phyloP scores from a whole-genome alignment of 768 basidiomycete species.

The Suillus clintonianus region DNA sequence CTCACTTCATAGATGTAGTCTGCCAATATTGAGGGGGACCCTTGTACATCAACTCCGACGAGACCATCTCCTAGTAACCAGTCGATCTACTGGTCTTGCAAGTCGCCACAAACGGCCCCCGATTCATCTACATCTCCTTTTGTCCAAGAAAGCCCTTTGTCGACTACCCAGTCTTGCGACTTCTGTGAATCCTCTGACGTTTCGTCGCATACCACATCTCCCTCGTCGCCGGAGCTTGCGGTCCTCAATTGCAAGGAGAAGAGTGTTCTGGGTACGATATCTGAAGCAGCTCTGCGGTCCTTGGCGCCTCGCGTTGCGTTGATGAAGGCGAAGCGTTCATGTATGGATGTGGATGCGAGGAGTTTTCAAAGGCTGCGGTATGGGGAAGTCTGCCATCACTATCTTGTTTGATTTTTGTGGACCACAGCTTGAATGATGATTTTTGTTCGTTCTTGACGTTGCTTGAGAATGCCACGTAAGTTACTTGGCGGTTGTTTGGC shows the following conservation, averaged over 20 bases:
- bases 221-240: constrained; percentile 24
- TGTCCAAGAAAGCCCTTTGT: constrained; percentile 7
- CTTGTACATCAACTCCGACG: background rate
- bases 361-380: background rate
- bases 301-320: background rate
- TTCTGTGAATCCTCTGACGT: constrained; percentile 33
- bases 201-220: constrained; percentile 32
- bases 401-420: background rate
- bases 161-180: constrained; percentile 20
- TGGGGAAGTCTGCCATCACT: background rate
- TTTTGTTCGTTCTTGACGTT: background rate
- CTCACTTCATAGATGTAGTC: background rate
- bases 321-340: background rate
- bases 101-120: constrained; percentile 6
- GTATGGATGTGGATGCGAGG: background rate
- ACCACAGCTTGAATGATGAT: background rate
- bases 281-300: background rate
- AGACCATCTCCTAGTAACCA: constrained; percentile 5
- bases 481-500: background rate
- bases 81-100: constrained; percentile 12
- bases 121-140: background rate
- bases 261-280: background rate
- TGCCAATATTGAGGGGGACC: no score
- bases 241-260: constrained; percentile 6
- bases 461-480: background rate